Base-by-base conservation (phyloP, 441 rosid species). In the Aquilaria agallochum region DNA sequence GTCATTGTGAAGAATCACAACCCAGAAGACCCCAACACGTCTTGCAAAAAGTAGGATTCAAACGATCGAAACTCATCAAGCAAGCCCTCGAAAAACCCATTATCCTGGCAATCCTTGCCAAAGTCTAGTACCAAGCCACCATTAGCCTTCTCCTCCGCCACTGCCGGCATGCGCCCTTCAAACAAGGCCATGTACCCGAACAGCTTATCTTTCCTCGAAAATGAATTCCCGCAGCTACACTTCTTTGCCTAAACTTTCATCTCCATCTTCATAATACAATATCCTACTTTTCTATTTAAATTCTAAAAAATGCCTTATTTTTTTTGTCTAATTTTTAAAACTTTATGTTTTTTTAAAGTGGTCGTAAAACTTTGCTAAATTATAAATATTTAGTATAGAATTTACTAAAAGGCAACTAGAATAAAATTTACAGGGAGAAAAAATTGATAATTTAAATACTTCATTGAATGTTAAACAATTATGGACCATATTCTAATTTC, bases 101-200 rank as follows among this genome's bases (percentile, higher is more conserved):
- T 62, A 48, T 78, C 81, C n/a, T 13, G 58, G 14, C 13, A 48
- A 50, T 59, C 66, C 54, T 57, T 65, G 6, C 54, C 70, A 51
- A 50, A 0, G 55, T 36, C 44, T 34, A 42, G 67, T 53, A 55
- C 77, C 3, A 15, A 15, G 20, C 20, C 20, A 15, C 20, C 20
- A 15, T 62, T 75, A 4, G 20, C 20, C 20, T 15, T 15, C 20
- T 15, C 0, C 20, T 15, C 20, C 20, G 20, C 64, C 33, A 72
- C 76, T 1, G 82, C 83, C 0, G 92, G 92, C 87, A 81, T 78
- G 59, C 83, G 92, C 13, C 92, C 92, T 71, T 83, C 89, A 27
- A 86, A 86, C 78, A 79, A 53, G 1, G 86, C 80, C 76, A 86
- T 66, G 59, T 86, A 89, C 15, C 92, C 84, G 11, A 83, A 83